Evolutionary conservation across 2,329 filamentous ascomycete species (phyloP).

Genomic region (Diaporthe citrichinensis): DNA sequence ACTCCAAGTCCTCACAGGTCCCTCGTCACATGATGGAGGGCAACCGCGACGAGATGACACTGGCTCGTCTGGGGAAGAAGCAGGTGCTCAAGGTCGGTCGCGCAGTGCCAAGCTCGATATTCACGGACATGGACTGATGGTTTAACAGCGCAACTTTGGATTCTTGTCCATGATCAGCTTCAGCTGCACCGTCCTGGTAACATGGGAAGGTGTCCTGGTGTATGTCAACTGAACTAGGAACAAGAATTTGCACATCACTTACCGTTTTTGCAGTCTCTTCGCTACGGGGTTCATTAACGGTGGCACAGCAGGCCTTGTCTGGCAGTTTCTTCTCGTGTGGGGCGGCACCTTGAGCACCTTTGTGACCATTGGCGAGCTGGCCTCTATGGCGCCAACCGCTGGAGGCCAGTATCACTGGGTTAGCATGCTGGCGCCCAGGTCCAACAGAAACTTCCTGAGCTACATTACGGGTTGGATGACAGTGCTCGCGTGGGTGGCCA

Average conservation of each 20-base stretch:
- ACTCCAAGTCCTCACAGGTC: not conserved
- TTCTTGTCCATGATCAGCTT: conserved; percentile 22
- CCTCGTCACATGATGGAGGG: not conserved
- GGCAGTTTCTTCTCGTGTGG: conserved; percentile 57
- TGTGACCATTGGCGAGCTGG: conserved; percentile 64
- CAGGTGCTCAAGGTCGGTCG: conserved; percentile 23
- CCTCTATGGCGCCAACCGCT: conserved; percentile 67
- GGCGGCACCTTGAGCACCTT: conserved; percentile 56
- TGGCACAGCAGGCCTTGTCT: conserved; percentile 62
- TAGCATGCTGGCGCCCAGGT: conserved; percentile 45
- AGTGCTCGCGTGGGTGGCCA: conserved; percentile 45
- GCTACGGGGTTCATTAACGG: conserved; percentile 55
- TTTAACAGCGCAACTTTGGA: conserved; percentile 10
- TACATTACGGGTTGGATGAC: conserved; percentile 49
- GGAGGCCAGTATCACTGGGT: conserved; percentile 69
- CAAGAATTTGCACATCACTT: not conserved
- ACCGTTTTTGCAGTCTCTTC: not conserved
- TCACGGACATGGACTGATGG: not conserved
- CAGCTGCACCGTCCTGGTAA: conserved; percentile 24
- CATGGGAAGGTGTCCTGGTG: conserved; percentile 42
- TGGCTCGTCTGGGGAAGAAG: conserved; percentile 23
- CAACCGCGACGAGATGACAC: not conserved
- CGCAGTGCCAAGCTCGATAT: too few relatives aligned
- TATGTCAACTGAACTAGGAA: not conserved
- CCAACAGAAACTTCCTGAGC: conserved; percentile 44